Conservation (phyloP, 164 flowering plant genomes). For the Warburgia ugandensis region DNA sequence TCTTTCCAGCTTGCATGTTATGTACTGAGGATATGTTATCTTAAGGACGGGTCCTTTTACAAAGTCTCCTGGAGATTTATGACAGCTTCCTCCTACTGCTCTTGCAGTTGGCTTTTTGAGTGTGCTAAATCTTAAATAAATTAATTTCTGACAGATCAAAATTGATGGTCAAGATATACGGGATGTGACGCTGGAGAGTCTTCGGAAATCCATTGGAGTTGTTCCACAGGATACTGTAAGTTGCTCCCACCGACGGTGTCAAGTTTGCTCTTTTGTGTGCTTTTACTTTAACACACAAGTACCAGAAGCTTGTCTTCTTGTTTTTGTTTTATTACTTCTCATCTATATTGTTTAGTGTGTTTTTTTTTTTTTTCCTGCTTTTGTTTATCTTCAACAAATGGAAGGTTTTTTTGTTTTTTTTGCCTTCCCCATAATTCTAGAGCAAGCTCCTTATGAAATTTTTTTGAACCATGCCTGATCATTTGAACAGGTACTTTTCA, state of each 20-base stretch:
- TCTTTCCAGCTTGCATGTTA: no score
- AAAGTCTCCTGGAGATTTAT: no score
- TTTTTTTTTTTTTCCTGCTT: no score
- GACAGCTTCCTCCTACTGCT: not conserved
- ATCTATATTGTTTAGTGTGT: no score
- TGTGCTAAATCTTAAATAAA: not conserved
- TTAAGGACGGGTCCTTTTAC: no score
- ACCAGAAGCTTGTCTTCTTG: no score
- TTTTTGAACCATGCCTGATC: not conserved
- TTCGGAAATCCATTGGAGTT: constrained; percentile 79
- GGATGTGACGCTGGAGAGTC: constrained; percentile 64
- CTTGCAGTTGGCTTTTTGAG: not conserved
- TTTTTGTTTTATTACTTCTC: no score
- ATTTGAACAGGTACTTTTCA: constrained; percentile 76
- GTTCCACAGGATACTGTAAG: constrained; percentile 97
- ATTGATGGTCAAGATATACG: constrained; percentile 82
- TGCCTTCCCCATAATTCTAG: no score
- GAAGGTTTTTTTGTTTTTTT: no score
- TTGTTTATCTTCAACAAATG: no score
- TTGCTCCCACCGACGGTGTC: constrained; percentile 2
- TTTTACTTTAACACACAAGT: not conserved
- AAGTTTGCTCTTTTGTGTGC: not conserved
- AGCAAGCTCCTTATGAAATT: no score
- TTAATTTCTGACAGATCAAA: constrained; percentile 46
- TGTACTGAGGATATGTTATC: no score